A percentile compares a stretch with the other conserved stretches of the same genome.
phyloP scores from a whole-genome alignment of 2,329 filamentous ascomycete species.

The Pestalotiopsis sp. region DNA sequence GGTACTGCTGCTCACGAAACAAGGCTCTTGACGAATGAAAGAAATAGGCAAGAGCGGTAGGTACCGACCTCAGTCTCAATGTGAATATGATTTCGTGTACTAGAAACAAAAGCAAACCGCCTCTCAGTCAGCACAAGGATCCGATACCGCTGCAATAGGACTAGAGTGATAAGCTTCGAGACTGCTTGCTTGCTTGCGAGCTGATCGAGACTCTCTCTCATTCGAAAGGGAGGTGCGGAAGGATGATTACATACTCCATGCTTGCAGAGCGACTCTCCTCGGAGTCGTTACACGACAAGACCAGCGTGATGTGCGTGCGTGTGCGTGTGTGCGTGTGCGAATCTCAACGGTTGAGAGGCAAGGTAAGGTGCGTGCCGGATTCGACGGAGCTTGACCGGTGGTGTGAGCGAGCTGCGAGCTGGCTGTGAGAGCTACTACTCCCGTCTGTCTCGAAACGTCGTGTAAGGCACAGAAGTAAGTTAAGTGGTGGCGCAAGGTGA shows the following conservation, averaged over 20 bases:
- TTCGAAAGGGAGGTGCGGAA: not conserved
- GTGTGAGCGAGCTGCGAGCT: not conserved
- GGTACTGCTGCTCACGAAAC: not conserved
- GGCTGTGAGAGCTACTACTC: not conserved
- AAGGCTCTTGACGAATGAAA: slow-evolving; percentile 8
- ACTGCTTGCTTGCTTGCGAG: not conserved
- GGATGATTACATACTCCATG: slow-evolving; percentile 12
- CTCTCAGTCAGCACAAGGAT: slow-evolving; percentile 6
- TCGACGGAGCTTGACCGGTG: not conserved
- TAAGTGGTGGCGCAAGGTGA: not conserved
- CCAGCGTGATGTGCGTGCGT: not conserved
- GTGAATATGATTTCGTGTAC: slow-evolving; percentile 34
- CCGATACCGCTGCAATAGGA: not conserved
- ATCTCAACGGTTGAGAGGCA: slow-evolving; percentile 3
- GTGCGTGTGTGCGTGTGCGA: not conserved
- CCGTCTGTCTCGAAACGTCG: not conserved
- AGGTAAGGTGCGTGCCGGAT: not conserved
- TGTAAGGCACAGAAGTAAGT: not conserved
- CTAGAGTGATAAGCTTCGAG: not conserved
- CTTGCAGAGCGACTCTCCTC: not conserved
- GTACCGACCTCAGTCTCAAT: slow-evolving; percentile 33
- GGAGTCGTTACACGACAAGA: not conserved
- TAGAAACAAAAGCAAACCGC: slow-evolving; percentile 21
- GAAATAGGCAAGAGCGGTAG: not conserved
- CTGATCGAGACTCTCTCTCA: not conserved